phyloP scores from a whole-genome alignment of 495 filamentous ascomycete species.

The Annulohypoxylon maeteangense region DNA sequence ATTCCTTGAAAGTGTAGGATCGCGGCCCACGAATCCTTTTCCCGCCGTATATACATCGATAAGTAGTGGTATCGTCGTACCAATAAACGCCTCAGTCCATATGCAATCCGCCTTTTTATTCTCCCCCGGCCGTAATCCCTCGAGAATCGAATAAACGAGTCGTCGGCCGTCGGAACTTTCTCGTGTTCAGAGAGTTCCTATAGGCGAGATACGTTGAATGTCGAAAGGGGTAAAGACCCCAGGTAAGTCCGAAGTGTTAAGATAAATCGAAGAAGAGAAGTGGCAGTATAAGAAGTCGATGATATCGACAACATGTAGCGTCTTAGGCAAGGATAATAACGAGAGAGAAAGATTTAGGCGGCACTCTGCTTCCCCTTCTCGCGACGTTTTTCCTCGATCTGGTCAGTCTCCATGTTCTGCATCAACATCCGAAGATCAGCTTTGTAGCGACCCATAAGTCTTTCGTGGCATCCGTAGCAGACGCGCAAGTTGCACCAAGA shows the following conservation, averaged over 20 bases:
- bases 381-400: constrained; percentile 15
- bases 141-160: background rate
- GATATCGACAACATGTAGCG: background rate
- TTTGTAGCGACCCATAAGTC: constrained; percentile 33
- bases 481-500: constrained; percentile 44
- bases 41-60: constrained; percentile 24
- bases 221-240: background rate
- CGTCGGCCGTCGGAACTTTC: background rate
- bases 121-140: background rate
- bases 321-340: background rate
- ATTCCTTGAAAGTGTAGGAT: constrained; percentile 3
- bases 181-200: background rate
- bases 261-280: background rate
- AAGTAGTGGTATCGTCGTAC: constrained; percentile 34
- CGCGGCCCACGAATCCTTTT: constrained; percentile 9
- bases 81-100: constrained; percentile 32
- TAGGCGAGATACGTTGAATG: background rate
- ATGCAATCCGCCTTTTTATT: constrained; percentile 27
- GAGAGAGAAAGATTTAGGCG: background rate
- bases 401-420: constrained; percentile 32
- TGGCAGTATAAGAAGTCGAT: background rate
- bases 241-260: background rate
- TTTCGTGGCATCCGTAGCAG: constrained; percentile 40
- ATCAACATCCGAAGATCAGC: constrained; percentile 35
- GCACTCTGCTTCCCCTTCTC: constrained; percentile 34